Evolutionary conservation across 1,284 basidiomycete genomes (phyloP).

Genomic region (Lignosus rhinocerotis): DNA sequence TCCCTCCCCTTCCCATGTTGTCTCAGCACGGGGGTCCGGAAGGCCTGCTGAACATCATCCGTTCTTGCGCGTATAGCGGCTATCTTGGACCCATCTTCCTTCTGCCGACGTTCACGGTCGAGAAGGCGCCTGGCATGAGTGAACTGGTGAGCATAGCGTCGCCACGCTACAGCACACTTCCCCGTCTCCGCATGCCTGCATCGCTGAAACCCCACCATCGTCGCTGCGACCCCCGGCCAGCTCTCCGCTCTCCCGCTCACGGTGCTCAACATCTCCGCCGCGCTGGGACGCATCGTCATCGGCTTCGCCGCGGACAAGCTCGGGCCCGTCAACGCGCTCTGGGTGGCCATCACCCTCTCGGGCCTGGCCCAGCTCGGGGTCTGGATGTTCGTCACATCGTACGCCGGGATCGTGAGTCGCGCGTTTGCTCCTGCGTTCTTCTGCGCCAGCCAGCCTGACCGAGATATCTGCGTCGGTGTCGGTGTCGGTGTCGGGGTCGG

Average conservation of each 20-base stretch:
- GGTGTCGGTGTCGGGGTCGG: no score
- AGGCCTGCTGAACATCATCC: background rate
- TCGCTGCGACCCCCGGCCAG: constrained; percentile 3
- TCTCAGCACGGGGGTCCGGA: background rate
- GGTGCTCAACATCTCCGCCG: constrained; percentile 23
- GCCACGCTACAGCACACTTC: background rate
- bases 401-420: constrained; percentile 22
- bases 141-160: constrained; percentile 9
- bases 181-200: no score
- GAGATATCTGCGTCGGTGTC: background rate
- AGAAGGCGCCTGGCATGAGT: constrained; percentile 15
- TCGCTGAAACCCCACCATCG: no score
- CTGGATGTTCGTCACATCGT: constrained; percentile 24
- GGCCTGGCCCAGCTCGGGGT: constrained; percentile 23
- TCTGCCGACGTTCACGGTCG: constrained; percentile 22
- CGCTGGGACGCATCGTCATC: constrained; percentile 18
- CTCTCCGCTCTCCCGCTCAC: constrained; percentile 20
- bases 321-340: constrained; percentile 24
- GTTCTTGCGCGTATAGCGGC: constrained; percentile 9
- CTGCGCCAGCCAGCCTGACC: background rate
- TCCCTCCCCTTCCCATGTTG: background rate
- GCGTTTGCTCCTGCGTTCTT: background rate
- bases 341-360: constrained; percentile 18
- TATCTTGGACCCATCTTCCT: constrained; percentile 23
- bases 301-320: constrained; percentile 24